Conservation (phyloP, 352 stramenopile species). For the Globisporangium okanoganense region DNA sequence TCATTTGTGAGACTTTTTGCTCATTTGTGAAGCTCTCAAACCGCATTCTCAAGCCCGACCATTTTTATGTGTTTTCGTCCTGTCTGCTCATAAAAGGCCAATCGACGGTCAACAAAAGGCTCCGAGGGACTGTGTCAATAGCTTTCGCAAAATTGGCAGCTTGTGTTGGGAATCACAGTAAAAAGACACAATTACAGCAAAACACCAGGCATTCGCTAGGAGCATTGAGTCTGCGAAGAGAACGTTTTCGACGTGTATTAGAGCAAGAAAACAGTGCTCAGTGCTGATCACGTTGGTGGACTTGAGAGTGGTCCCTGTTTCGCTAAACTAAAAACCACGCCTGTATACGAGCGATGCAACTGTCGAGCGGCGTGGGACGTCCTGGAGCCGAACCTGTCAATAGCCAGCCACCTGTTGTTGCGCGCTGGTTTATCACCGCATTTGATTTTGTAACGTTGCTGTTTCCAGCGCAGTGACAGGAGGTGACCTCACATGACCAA, state of each 20-base stretch:
- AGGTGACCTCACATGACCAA: too few relatives aligned
- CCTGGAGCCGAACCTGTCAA: too few relatives aligned
- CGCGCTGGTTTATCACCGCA: not conserved
- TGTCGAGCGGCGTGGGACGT: not conserved
- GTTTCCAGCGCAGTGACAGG: not conserved
- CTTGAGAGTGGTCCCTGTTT: not conserved
- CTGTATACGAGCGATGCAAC: slow-evolving; percentile 11
- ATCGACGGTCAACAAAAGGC: not conserved
- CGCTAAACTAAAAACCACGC: not conserved
- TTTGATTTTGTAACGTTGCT: not conserved
- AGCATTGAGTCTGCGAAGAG: too few relatives aligned
- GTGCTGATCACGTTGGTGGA: not conserved
- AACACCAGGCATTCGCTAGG: too few relatives aligned
- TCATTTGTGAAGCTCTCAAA: too few relatives aligned
- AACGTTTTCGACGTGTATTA: too few relatives aligned
- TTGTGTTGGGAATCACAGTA: too few relatives aligned
- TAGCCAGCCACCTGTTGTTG: not conserved
- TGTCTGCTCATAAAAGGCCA: not conserved
- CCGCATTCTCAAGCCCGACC: too few relatives aligned
- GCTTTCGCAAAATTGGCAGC: too few relatives aligned
- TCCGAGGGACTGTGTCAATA: not conserved
- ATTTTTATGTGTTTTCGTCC: too few relatives aligned
- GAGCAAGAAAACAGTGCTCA: not conserved
- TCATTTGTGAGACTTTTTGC: too few relatives aligned
- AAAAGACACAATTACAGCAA: too few relatives aligned